These are phyloP conservation scores for Poa annua DNA, from an alignment of 176 grass and related monocot species.

Conservation along the genomic window DNA sequence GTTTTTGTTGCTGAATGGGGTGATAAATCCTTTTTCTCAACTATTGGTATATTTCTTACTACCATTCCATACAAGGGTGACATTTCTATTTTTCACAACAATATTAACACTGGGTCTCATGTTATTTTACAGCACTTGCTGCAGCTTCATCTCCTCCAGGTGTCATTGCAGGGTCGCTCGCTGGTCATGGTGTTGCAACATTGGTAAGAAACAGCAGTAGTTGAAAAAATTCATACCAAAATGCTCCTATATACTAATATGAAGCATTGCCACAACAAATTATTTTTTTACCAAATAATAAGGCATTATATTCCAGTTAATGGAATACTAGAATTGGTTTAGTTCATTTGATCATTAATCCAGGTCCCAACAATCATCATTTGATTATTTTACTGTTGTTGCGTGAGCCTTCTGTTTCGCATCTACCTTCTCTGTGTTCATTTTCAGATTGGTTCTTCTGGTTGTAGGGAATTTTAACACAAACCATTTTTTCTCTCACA, in stretches of 20 bases:
- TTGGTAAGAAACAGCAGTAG: conserved; percentile 58
- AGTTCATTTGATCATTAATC: not conserved
- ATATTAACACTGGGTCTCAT: conserved; percentile 35
- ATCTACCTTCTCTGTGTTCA: not conserved
- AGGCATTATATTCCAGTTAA: conserved; percentile 9
- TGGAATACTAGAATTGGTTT: not conserved
- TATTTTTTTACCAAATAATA: not conserved
- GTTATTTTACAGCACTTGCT: conserved; percentile 71
- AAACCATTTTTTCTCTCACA: conserved; percentile 32
- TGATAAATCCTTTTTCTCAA: conserved; percentile 99
- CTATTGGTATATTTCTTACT: conserved; percentile 63
- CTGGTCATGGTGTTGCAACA: conserved; percentile 93
- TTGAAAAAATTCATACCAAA: conserved; percentile 12
- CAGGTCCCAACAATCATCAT: not conserved
- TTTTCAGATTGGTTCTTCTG: conserved; percentile 13
- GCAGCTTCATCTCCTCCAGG: conserved; percentile 97
- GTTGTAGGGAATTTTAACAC: not conserved
- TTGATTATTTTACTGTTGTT: not conserved
- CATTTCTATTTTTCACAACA: conserved; percentile 26
- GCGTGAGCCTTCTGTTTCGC: conserved; percentile 5
- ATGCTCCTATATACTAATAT: not conserved
- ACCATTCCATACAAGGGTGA: not conserved
- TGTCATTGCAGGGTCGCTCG: conserved; percentile 84
- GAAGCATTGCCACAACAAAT: not conserved
- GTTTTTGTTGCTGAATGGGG: conserved; percentile 99